phyloP scores from a whole-genome alignment of 805 yeast genomes.

The Candida parachauliodes region DNA sequence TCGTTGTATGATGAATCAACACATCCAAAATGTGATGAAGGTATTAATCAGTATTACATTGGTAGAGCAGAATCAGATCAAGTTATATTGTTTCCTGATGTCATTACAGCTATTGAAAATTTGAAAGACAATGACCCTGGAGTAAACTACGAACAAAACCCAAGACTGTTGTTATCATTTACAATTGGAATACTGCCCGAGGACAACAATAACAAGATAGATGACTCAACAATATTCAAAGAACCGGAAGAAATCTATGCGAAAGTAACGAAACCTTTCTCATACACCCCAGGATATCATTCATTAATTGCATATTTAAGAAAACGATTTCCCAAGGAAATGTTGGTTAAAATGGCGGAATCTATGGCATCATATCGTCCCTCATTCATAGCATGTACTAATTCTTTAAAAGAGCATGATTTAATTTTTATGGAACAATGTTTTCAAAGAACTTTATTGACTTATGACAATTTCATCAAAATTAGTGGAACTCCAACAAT shows the following conservation, averaged over 20 bases:
- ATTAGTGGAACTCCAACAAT: constrained; percentile 91
- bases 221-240: constrained; percentile 26
- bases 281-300: constrained; percentile 90
- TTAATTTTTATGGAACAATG: constrained; percentile 94
- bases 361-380: constrained; percentile 91
- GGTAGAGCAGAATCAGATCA: constrained; percentile 47
- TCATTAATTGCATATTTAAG: constrained; percentile 70
- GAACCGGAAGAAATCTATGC: constrained; percentile 82
- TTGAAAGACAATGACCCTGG: constrained; percentile 40
- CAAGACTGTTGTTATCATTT: constrained; percentile 44
- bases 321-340: constrained; percentile 62
- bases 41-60: constrained; percentile 65
- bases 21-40: constrained; percentile 49
- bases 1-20: constrained; percentile 16
- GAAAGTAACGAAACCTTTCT: constrained; percentile 68
- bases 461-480: constrained; percentile 79
- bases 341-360: constrained; percentile 77
- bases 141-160: constrained; percentile 34
- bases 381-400: constrained; percentile 87
- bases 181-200: constrained; percentile 44
- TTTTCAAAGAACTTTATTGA: constrained; percentile 86
- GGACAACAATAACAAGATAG: constrained; percentile 19
- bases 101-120: constrained; percentile 42
- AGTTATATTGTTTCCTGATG: constrained; percentile 55
- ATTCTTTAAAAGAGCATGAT: constrained; percentile 84